A percentile compares a stretch with the other conserved stretches of the same genome.
Conservation (phyloP, 371 early-diverging fungal species). For the Haplosporangium sp. region DNA sequence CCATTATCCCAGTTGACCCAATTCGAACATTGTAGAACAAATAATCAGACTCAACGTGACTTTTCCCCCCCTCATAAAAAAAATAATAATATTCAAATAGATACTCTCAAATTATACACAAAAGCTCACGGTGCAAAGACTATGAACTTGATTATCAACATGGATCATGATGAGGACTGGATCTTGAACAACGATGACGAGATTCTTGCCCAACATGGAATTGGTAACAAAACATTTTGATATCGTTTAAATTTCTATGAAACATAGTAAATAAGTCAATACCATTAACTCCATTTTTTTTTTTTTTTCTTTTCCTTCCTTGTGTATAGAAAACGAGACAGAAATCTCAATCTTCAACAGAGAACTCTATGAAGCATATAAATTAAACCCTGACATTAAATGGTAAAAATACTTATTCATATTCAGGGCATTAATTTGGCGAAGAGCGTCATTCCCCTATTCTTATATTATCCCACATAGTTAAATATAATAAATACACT, state of each 20-base stretch:
- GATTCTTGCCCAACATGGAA: slow-evolving; percentile 69
- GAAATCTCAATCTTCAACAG: slow-evolving; percentile 87
- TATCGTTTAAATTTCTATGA: slow-evolving; percentile 9
- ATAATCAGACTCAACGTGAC: not conserved
- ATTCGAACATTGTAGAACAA: not conserved
- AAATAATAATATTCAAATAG: slow-evolving; percentile 42
- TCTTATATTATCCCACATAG: no score
- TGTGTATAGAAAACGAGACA: slow-evolving; percentile 78
- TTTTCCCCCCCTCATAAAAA: not conserved
- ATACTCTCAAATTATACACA: slow-evolving; percentile 89
- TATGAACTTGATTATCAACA: slow-evolving; percentile 87
- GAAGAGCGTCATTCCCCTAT: not conserved
- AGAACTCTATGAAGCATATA: slow-evolving; percentile 78
- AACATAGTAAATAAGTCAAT: no score
- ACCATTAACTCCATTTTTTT: not conserved
- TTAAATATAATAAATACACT: not conserved
- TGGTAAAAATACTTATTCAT: slow-evolving; percentile 61
- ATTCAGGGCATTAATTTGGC: not conserved
- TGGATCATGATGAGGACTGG: slow-evolving; percentile 80
- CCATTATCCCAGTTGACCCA: no score
- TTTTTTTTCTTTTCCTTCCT: slow-evolving; percentile 2
- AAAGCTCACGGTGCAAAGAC: slow-evolving; percentile 90
- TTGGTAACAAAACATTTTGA: slow-evolving; percentile 63
- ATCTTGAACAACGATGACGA: slow-evolving; percentile 71
- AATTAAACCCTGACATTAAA: slow-evolving; percentile 83